Base-by-base conservation (phyloP, 2,329 filamentous ascomycete genomes). In the Fusarium papillatum region DNA sequence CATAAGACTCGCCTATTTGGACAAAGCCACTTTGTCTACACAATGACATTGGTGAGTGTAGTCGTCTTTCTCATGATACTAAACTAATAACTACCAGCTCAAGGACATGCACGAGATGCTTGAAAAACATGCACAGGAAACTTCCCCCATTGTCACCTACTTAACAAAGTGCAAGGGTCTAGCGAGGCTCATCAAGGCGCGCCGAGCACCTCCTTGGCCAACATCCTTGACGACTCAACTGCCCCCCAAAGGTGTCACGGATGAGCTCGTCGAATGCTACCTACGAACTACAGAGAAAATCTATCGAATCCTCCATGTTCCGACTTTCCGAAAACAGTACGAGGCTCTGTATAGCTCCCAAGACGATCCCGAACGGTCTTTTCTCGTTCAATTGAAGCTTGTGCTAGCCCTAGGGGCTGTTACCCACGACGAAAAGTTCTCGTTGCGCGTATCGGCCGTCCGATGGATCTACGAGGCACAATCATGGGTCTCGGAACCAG, bases 1-100 rank as follows among this genome's bases (percentile, higher is more conserved):
- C 88, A 90, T 72, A 93, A 92, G 76, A 88, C 87, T 0, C 85
- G 90, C 0, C 78, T 91, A 1, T 90, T 91, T 76, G 90, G 90
- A 1, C 87, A 87, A 76, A 90, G 88, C 36, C 89, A 91, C 76
- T 91, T 89, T 87, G 85, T 90, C n/a, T 89, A 88, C 70, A 84
- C 84, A 3, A 79, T 88, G 14, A 76, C 83, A 0, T 73, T 89
- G 55, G 88, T 90, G 76, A 79, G 85, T 71, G 11, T 24, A 1
- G 26, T 43, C 26, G 36, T 34, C 22, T 29, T 19, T 57, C 19
- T 34, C 17, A 36, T 24, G 13, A 36, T 70, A 48, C 26, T 36
- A 36, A 66, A 22, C 39, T 55, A 38, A 76, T 81, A 59, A 7
- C 7, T 11, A 39, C 71, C 43, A 88, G 87, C 81, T 87, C 57